Base-by-base conservation (phyloP, 2,329 filamentous ascomycete genomes). In the Monosporascus sp. region DNA sequence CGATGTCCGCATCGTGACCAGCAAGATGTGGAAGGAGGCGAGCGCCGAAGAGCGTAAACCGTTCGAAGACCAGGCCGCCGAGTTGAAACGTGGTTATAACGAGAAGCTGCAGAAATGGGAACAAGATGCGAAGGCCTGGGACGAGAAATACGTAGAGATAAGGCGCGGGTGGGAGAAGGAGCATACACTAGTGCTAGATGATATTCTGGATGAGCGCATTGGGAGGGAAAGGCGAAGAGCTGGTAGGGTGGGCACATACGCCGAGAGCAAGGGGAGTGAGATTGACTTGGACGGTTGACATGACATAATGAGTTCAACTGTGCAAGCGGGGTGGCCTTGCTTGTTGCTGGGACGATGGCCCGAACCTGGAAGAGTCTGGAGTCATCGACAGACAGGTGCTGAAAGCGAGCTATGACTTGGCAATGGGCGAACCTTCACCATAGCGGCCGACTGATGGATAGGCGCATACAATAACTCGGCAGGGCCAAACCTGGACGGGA, bases 11-110 rank as follows among this genome's bases (percentile, higher is more conserved):
- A 82, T 86, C 49, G 90, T 91, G 67, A 83, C 94, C 9, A 92
- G 92, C 27, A 87, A 88, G 66, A 92, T 94, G 86, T 99, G 94
- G 94, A 89, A 88, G 61, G 87, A 89, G 49, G 85, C 89, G 0
- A 72, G 78, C 2, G 77, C 83, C 6, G 88, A 88, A 45, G 80
- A 85, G 61, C 89, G 87, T 65, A 79, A 81, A 65, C 92, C 91
- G 1, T 97, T 89, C 64, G 80, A 92, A 48, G 86, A 90, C 27
- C 80, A 86, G 67, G 89, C 88, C 4, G 79, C 85, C 51, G 78
- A 79, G 50, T 87, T 90, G 60, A 92, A 92, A 67, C 77, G 79
- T 53, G 76, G 72, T 2, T 88, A 91, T 60, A 75, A 75, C 27
- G 75, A 77, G 38, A 78, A 79, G 7, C 65, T 87, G 51, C 77